Evolutionary conservation across 345 rosid species (phyloP).

Genomic region (Moricandia moricandioides): DNA sequence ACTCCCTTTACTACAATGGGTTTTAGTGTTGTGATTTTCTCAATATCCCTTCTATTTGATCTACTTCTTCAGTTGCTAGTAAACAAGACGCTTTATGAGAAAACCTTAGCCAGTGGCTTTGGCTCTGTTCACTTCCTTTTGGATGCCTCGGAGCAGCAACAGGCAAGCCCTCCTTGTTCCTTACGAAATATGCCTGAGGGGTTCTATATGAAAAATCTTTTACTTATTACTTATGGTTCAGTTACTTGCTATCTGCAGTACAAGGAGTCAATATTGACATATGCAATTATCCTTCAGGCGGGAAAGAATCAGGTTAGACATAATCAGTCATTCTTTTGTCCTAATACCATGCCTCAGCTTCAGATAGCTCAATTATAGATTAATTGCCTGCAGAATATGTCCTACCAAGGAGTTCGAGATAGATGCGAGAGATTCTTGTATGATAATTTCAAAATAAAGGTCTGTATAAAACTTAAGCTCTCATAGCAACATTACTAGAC

Average conservation of each 20-base stretch:
- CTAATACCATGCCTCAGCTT: not conserved
- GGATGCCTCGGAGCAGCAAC: constrained; percentile 98
- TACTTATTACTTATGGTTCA: not conserved
- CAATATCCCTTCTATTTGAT: not conserved
- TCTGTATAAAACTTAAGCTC: constrained; percentile 25
- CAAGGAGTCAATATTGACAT: constrained; percentile 86
- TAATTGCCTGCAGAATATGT: constrained; percentile 46
- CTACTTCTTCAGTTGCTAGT: constrained; percentile 66
- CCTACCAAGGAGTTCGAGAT: constrained; percentile 47
- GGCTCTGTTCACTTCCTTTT: constrained; percentile 92
- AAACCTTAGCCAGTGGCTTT: constrained; percentile 94
- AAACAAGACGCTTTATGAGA: constrained; percentile 92
- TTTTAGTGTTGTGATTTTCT: constrained; percentile 15
- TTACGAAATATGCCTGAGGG: not conserved
- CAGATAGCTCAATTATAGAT: not conserved
- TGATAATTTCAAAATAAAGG: constrained; percentile 63
- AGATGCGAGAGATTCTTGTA: constrained; percentile 85
- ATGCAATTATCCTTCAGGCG: constrained; percentile 73
- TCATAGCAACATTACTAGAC: not conserved
- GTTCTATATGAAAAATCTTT: not conserved
- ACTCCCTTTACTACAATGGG: constrained; percentile 12
- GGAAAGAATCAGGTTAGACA: constrained; percentile 62
- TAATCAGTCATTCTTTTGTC: not conserved
- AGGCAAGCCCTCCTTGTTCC: constrained; percentile 45
- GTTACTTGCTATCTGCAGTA: constrained; percentile 50